A percentile compares a stretch with the other conserved stretches of the same genome.
Evolutionary conservation across 768 basidiomycete species (phyloP).

Genomic region (Mycena filopes): DNA sequence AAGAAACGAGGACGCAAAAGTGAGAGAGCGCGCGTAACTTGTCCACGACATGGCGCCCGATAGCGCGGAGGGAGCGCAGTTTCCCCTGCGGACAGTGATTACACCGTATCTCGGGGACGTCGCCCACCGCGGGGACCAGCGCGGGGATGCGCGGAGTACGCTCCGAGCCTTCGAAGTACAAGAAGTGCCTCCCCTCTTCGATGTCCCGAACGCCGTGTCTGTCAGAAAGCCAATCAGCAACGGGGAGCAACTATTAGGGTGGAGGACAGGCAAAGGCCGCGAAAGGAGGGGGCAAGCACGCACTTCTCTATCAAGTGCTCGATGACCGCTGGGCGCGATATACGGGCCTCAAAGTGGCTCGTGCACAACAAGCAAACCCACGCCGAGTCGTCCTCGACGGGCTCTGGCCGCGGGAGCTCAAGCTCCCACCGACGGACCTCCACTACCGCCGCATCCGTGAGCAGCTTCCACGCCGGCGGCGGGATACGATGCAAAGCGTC

Average conservation of each 20-base stretch:
- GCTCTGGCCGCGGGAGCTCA: conserved; percentile 11
- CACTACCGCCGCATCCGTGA: conserved; percentile 29
- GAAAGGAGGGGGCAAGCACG: not conserved
- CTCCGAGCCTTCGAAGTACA: conserved; percentile 19
- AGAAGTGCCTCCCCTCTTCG: conserved; percentile 7
- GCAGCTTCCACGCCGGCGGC: conserved; percentile 27
- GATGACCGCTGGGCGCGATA: conserved; percentile 13
- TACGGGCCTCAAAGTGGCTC: conserved; percentile 29
- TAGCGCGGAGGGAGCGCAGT: conserved; percentile 19
- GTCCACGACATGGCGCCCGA: conserved; percentile 21
- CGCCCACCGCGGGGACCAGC: conserved; percentile 14
- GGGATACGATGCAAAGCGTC: conserved; percentile 1
- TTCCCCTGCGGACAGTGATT: conserved; percentile 14
- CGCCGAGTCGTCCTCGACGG: conserved; percentile 11
- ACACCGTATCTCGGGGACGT: conserved; percentile 17
- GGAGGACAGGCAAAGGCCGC: not conserved
- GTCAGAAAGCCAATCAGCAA: no score
- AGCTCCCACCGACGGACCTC: conserved; percentile 28
- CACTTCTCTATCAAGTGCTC: conserved; percentile 17
- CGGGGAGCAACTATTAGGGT: no score
- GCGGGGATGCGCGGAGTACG: conserved; percentile 23
- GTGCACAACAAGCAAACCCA: conserved; percentile 35
- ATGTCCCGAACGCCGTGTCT: conserved; percentile 20
- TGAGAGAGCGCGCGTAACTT: conserved; percentile 17
- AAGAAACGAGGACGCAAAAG: not conserved